Evolutionary conservation across 2,329 filamentous ascomycete genomes (phyloP), one percentile per base, ranked within the genome.

Genomic region (Neofusicoccum kwambonambiense): DNA sequence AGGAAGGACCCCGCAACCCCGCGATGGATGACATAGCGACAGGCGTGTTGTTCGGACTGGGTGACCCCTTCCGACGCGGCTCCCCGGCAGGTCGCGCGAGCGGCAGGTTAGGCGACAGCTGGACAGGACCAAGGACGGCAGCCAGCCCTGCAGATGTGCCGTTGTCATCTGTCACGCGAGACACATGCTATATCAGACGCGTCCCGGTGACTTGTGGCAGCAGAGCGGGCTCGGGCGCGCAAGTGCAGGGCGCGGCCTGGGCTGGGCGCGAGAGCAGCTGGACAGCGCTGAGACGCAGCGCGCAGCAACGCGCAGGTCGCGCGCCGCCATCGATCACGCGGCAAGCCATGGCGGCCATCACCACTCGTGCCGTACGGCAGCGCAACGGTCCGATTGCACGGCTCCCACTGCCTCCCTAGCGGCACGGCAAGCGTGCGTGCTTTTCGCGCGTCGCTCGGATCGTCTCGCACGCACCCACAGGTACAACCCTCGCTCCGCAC

Each of bases 41-140:
- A 15, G 19, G 17, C 19, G 22, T 42, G 52, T 27, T 57, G n/a
- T 11, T 35, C 56, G 56, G 56, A 39, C 56, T 60, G 56, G 56
- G 56, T 60, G 42, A 60, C 56, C 56, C 56, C 35, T 45, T 35
- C 41, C 54, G 52, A 11, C 22, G 13, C 12, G 34, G 39, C 3
- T 5, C 17, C 58, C 41, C 34, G 58, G 58, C 44, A 62, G 58
- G 58, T 62, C 13, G 45, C 42, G 37, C 45, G 58, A 62, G 19
- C 44, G 58, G 58, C 58, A 62, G 37, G 58, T 62, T 51, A 51
- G 42, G 45, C 58, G 58, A 51, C 44, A 47, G 27, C 42, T 37
- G 54, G 13, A 39, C 27, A 31, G 27, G 4, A 31, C 27, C 27
- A 31, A 39, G 22, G 42, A 37, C 45, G 17, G 45, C 45, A 49